These are phyloP conservation scores for Suillus cothurnatus DNA, from an alignment of 768 basidiomycete species.

Conservation along the genomic window DNA sequence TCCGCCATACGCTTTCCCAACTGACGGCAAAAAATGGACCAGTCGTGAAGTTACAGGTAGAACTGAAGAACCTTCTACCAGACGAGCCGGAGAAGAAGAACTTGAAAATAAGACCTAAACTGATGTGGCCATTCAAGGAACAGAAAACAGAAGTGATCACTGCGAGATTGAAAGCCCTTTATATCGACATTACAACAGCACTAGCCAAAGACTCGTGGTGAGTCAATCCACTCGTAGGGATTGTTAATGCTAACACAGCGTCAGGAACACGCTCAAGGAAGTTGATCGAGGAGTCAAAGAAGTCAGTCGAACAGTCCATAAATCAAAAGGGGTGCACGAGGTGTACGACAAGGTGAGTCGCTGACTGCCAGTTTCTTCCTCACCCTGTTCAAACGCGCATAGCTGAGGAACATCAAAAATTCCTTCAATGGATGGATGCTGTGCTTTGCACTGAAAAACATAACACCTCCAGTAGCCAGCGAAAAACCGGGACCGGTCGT, in stretches of 20 bases:
- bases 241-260: background rate
- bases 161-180: background rate
- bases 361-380: no score
- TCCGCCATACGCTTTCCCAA: background rate
- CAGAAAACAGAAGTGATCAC: background rate
- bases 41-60: background rate
- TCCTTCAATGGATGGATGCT: background rate
- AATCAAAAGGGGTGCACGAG: background rate
- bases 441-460: background rate
- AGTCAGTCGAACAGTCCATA: background rate
- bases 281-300: background rate
- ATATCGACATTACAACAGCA: background rate
- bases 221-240: no score
- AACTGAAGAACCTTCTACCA: background rate
- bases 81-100: no score
- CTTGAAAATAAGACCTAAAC: background rate
- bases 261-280: background rate
- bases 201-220: background rate
- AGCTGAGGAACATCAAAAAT: background rate
- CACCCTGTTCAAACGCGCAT: background rate
- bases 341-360: background rate
- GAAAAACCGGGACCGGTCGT: background rate
- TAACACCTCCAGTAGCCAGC: background rate
- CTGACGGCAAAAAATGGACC: background rate
- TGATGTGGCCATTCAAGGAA: constrained; percentile 11